Percentiles rank a stretch among this genome's conserved stretches.
Evolutionary conservation across 1,139 yeast genomes (phyloP).

Genomic region (Pichia sp.): DNA sequence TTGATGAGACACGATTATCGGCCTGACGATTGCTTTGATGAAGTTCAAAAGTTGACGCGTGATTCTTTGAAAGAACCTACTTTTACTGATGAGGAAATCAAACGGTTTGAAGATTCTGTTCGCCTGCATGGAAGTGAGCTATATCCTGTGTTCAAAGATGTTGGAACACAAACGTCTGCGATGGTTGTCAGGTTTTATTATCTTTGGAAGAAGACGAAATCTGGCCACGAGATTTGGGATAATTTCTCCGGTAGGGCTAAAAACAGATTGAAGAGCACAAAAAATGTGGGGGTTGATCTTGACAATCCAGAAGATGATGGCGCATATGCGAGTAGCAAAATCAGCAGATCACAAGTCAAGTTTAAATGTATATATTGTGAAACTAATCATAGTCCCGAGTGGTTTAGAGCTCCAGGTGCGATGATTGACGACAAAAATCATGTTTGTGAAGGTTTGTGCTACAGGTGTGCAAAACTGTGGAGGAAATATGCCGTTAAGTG

Average conservation of each 20-base stretch:
- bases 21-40: constrained; percentile 40
- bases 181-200: constrained; percentile 84
- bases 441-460: constrained; percentile 57
- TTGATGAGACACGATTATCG: constrained; percentile 53
- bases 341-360: constrained; percentile 34
- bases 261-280: constrained; percentile 45
- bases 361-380: constrained; percentile 66
- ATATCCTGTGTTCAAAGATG: constrained; percentile 65
- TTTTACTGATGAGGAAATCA: constrained; percentile 57
- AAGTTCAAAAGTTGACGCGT: constrained; percentile 46
- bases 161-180: constrained; percentile 63
- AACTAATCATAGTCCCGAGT: constrained; percentile 49
- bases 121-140: constrained; percentile 73
- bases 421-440: constrained; percentile 15
- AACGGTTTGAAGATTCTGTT: constrained; percentile 73
- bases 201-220: constrained; percentile 81
- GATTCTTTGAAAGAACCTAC: constrained; percentile 70
- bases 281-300: constrained; percentile 27
- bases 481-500: constrained; percentile 85
- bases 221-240: constrained; percentile 80
- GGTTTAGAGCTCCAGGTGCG: constrained; percentile 73
- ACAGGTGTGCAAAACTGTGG: constrained; percentile 88
- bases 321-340: constrained; percentile 54
- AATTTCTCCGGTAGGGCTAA: constrained; percentile 68
- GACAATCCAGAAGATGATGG: constrained; percentile 73